Percentiles rank a stretch among this genome's conserved stretches.
Evolutionary conservation across 139 green algal species (phyloP).

Genomic region (Chlamydomonas sp.): DNA sequence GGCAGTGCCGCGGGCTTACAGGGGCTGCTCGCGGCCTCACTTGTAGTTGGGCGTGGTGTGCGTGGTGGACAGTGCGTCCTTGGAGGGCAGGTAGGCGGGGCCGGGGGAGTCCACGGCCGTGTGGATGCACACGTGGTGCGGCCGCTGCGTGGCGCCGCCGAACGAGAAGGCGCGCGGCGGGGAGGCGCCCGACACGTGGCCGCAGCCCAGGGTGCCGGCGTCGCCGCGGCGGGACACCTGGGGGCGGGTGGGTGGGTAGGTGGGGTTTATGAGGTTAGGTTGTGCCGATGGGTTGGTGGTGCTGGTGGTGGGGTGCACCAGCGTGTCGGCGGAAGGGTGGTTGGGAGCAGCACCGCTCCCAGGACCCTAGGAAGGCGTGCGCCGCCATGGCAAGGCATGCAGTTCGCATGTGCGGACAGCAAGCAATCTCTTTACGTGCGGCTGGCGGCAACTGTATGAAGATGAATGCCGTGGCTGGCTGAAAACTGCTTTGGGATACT

Average conservation of each 20-base stretch:
- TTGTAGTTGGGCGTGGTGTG: neutral
- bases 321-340: too few species aligned
- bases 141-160: slow-evolving; percentile 40
- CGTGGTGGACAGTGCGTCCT: slow-evolving; percentile 14
- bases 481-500: too few species aligned
- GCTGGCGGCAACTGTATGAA: too few species aligned
- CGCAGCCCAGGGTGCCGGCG: neutral
- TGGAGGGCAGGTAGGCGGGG: slow-evolving; percentile 41
- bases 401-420: too few species aligned
- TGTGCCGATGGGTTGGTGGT: too few species aligned
- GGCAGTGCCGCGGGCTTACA: too few species aligned
- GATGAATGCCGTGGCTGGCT: too few species aligned
- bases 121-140: slow-evolving; percentile 37
- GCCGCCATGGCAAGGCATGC: too few species aligned
- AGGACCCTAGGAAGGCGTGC: too few species aligned
- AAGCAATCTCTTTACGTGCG: too few species aligned
- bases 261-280: neutral
- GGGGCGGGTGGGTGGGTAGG: neutral
- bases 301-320: too few species aligned
- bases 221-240: slow-evolving; percentile 22
- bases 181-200: slow-evolving; percentile 1
- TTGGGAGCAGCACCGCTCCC: too few species aligned
- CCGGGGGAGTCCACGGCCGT: slow-evolving; percentile 35
- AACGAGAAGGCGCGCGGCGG: slow-evolving; percentile 27
- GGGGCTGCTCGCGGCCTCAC: neutral